These are phyloP conservation scores for Yarrowia yakushimensis DNA, from an alignment of 805 yeast species.

Conservation along the genomic window DNA sequence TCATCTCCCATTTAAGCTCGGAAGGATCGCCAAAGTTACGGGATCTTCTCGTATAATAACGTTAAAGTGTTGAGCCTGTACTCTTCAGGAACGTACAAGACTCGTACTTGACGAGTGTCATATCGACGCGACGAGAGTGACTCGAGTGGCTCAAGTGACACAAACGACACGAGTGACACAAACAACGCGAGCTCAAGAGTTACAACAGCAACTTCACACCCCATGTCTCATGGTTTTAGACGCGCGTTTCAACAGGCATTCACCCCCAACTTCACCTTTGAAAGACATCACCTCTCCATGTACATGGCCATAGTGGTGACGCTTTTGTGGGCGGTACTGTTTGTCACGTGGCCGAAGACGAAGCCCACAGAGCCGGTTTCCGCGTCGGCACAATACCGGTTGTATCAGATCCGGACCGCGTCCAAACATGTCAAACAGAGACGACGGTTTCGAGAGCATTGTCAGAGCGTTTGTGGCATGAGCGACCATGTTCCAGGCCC, in stretches of 20 bases:
- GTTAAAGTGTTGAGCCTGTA: neutral
- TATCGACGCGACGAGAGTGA: too few species aligned
- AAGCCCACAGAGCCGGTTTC: neutral
- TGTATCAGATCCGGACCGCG: neutral
- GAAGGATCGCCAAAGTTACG: neutral
- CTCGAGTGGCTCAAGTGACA: too few species aligned
- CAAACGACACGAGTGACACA: too few species aligned
- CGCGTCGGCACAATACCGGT: neutral
- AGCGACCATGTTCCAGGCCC: neutral
- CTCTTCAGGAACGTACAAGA: neutral
- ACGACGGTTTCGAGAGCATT: constrained; percentile 1
- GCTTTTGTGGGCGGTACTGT: neutral
- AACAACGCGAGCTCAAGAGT: too few species aligned
- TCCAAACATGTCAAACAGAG: neutral
- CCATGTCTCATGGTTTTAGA: neutral
- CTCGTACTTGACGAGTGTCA: too few species aligned
- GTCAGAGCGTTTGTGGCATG: neutral
- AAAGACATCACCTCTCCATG: neutral
- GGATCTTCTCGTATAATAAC: constrained; percentile 17
- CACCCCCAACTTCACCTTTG: neutral
- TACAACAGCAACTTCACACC: too few species aligned
- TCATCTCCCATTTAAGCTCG: neutral
- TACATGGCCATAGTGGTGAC: neutral
- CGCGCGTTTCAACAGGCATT: too few species aligned
- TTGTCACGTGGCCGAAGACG: neutral